Conservation (phyloP, 2,329 filamentous ascomycete species). For the Hyphodiscus sp. region DNA sequence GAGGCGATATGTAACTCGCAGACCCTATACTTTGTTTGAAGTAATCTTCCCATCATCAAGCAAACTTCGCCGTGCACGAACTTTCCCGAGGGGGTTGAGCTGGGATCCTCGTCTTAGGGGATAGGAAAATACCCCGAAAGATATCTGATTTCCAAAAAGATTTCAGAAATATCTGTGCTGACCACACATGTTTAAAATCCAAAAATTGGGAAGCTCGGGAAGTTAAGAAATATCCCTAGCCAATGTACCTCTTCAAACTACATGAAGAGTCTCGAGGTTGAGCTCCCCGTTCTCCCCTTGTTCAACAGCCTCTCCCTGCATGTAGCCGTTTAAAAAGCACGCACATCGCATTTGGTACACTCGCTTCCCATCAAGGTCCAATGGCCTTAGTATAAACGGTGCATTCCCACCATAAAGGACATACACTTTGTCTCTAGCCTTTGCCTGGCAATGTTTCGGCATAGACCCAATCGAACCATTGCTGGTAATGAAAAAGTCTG, state of each 20-base stretch:
- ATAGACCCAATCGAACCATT: background rate
- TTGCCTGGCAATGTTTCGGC: background rate
- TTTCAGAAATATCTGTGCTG: no score
- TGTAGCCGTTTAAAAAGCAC: background rate
- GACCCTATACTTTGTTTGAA: background rate
- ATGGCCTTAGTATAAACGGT: background rate
- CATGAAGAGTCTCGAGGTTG: background rate
- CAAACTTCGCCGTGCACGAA: background rate
- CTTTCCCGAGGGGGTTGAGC: background rate
- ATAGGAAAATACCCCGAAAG: no score
- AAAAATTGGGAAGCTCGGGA: background rate
- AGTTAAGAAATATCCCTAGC: background rate
- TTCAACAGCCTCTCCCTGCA: background rate
- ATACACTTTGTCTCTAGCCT: background rate
- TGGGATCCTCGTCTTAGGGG: background rate
- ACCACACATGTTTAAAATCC: no score
- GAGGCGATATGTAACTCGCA: slow-evolving; percentile 1
- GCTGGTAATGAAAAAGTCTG: background rate
- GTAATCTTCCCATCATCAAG: slow-evolving; percentile 1
- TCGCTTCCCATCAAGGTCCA: background rate
- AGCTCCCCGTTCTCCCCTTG: background rate
- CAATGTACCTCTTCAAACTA: background rate
- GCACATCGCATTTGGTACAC: background rate
- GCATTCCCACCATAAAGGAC: background rate
- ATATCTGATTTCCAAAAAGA: no score